These are phyloP conservation scores for Tuber aestivum DNA, from an alignment of 495 filamentous ascomycete species.

Conservation along the genomic window DNA sequence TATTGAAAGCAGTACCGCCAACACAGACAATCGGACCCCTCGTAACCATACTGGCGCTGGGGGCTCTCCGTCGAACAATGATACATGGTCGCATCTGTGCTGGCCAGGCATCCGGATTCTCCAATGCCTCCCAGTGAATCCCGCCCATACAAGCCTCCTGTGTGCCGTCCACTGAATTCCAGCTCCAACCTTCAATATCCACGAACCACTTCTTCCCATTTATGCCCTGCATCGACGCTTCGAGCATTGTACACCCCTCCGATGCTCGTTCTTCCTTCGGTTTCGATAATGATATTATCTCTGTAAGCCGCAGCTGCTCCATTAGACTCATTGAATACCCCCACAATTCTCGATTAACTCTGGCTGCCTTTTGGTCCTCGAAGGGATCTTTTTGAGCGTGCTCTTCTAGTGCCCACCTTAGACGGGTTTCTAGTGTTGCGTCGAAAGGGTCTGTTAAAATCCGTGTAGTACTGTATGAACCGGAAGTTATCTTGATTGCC, in stretches of 20 bases:
- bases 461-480: conserved; percentile 11
- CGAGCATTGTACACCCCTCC: background rate
- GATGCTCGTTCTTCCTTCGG: conserved; percentile 4
- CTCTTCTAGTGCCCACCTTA: conserved; percentile 26
- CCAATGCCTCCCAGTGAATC: conserved; percentile 28
- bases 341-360: conserved; percentile 12
- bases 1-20: conserved; percentile 11
- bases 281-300: conserved; percentile 15
- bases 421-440: conserved; percentile 6
- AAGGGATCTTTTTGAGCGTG: conserved; percentile 22
- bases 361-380: conserved; percentile 10
- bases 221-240: background rate
- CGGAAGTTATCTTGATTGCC: conserved; percentile 20
- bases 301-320: conserved; percentile 23
- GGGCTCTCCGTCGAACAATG: conserved; percentile 25
- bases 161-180: background rate
- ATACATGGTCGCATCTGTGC: conserved; percentile 16
- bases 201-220: conserved; percentile 20
- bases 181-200: conserved; percentile 22
- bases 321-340: conserved; percentile 18
- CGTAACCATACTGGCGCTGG: conserved; percentile 3
- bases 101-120: conserved; percentile 24
- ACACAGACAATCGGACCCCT: conserved; percentile 16
- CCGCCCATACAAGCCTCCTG: conserved; percentile 16
- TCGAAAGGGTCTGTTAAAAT: conserved; percentile 21